phyloP scores from a whole-genome alignment of 2,329 filamentous ascomycete species.

The Dactylonectria estremocensis region DNA sequence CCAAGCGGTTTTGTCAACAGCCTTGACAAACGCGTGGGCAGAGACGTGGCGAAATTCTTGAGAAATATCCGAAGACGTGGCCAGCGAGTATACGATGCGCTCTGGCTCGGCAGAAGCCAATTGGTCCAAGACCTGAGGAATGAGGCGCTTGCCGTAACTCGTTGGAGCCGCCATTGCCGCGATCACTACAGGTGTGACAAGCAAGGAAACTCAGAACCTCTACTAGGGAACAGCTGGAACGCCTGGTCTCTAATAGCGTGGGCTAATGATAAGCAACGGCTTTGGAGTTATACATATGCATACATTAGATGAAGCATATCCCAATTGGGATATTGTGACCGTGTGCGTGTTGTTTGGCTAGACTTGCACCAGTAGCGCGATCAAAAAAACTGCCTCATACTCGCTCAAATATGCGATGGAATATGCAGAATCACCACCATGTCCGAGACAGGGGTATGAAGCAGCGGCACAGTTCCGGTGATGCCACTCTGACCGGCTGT shows the following conservation, averaged over 20 bases:
- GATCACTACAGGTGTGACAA: too few relatives aligned
- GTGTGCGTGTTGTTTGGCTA: too few relatives aligned
- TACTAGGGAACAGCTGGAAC: too few relatives aligned
- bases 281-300: too few relatives aligned
- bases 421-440: neutral
- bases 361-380: too few relatives aligned
- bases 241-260: too few relatives aligned
- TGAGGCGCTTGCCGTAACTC: slow-evolving; percentile 42
- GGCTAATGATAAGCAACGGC: too few relatives aligned
- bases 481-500: neutral
- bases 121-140: slow-evolving; percentile 50
- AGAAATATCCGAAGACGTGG: slow-evolving; percentile 29
- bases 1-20: slow-evolving; percentile 52
- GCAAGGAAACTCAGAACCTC: too few relatives aligned
- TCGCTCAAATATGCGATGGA: neutral
- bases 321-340: too few relatives aligned
- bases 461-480: neutral
- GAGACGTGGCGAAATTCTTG: slow-evolving; percentile 43
- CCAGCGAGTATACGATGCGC: slow-evolving; percentile 45
- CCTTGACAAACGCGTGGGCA: slow-evolving; percentile 44
- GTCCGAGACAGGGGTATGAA: neutral
- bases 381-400: neutral
- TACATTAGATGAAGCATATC: too few relatives aligned
- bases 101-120: slow-evolving; percentile 47
- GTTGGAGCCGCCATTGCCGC: neutral